Evolutionary conservation across 257 asterid genomes (phyloP).

Genomic region (Jaltomata sinuosa): DNA sequence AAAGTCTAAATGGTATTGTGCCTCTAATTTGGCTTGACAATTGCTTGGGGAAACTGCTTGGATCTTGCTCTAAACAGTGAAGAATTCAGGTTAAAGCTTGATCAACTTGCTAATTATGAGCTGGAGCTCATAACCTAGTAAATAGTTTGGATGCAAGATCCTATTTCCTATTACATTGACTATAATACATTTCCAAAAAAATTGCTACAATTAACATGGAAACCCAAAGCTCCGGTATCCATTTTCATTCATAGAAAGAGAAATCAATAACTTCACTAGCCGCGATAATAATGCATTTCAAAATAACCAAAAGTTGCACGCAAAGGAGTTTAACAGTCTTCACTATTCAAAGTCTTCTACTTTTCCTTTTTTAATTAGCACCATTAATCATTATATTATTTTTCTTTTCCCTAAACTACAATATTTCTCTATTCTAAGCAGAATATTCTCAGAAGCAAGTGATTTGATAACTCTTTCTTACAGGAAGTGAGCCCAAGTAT

Average conservation of each 20-base stretch:
- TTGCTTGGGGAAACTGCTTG: not conserved
- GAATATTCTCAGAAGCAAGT: not conserved
- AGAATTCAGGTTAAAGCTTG: not conserved
- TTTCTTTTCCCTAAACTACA: not conserved
- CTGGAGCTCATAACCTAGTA: not conserved
- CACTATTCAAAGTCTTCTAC: not conserved
- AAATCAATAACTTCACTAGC: not conserved
- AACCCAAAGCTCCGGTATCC: not conserved
- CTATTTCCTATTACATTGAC: not conserved
- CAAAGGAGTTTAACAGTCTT: not conserved
- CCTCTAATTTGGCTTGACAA: not conserved
- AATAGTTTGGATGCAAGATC: not conserved
- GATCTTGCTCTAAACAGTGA: not conserved
- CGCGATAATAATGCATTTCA: not conserved
- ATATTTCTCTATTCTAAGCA: not conserved
- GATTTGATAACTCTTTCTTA: not conserved
- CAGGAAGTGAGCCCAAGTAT: slow-evolving; percentile 83
- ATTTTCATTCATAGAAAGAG: not conserved
- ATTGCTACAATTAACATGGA: not conserved
- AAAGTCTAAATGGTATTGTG: not conserved
- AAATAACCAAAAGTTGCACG: not conserved
- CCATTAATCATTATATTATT: not conserved
- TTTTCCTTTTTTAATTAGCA: not conserved
- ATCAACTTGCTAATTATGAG: not conserved
- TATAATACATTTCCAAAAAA: not conserved